A percentile compares a stretch with the other conserved stretches of the same genome.
phyloP scores from a whole-genome alignment of 2,329 filamentous ascomycete species.

The Chaetomiaceae sp. region DNA sequence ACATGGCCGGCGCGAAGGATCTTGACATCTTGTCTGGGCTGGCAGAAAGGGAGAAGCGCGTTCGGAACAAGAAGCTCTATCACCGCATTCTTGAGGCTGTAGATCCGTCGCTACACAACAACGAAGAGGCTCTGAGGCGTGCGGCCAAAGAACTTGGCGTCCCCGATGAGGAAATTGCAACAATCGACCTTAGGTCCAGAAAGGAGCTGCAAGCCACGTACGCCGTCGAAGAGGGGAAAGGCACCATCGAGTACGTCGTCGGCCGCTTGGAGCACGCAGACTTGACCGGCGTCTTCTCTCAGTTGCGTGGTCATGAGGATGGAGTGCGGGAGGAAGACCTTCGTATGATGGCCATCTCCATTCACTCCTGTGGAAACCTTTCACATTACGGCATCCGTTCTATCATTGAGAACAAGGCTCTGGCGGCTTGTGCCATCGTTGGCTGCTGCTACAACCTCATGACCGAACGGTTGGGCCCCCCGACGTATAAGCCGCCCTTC shows the following conservation, averaged over 20 bases:
- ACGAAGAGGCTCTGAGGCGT: conserved; percentile 37
- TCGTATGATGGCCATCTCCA: conserved; percentile 79
- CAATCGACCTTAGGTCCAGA: conserved; percentile 48
- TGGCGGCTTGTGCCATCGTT: conserved; percentile 89
- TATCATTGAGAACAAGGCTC: conserved; percentile 74
- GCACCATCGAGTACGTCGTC: conserved; percentile 72
- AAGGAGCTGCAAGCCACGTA: conserved; percentile 50
- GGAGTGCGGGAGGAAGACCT: conserved; percentile 36
- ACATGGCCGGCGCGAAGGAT: conserved; percentile 77
- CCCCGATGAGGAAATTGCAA: conserved; percentile 28
- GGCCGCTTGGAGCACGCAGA: conserved; percentile 71
- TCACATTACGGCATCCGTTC: conserved; percentile 90
- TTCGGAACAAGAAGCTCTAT: conserved; percentile 80
- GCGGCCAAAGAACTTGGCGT: conserved; percentile 31
- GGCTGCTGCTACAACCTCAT: conserved; percentile 98
- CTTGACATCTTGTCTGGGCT: conserved; percentile 82
- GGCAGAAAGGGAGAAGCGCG: conserved; percentile 65
- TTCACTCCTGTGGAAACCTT: conserved; percentile 97
- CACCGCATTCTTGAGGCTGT: conserved; percentile 46
- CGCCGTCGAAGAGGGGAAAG: conserved; percentile 56
- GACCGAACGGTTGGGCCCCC: conserved; percentile 82
- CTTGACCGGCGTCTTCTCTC: conserved; percentile 60
- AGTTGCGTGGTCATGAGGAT: conserved; percentile 48
- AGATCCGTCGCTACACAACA: conserved; percentile 39
- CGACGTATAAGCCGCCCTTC: conserved; percentile 77